Evolutionary conservation across 495 filamentous ascomycete species (phyloP), one percentile per base, ranked within the genome.

Genomic region (Pseudotulostoma volvatum): DNA sequence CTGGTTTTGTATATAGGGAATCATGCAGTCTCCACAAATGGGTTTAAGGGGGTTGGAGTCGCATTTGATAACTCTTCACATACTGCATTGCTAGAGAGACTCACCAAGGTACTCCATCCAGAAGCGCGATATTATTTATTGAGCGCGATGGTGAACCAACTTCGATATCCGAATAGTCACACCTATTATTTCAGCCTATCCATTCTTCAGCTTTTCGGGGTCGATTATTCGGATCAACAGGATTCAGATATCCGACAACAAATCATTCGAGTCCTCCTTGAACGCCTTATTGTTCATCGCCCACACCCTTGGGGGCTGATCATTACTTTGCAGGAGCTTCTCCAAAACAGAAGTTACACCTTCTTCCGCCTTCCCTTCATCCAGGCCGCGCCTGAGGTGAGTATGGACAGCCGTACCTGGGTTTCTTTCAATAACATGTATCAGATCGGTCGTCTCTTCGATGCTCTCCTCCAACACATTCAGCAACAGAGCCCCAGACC

Each of bases 231-330:
- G 33, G 84, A 92, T 52, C 73, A 77, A 21, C 78, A 86, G 49
- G 79, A 84, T 50, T 70, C 69, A 1, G 83, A 90, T 39, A 76
- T 94, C 36, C 79, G 85, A 19, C 78, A 96, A 58, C 82, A 92
- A 55, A 83, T 96, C 44, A 81, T 83, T 32, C 74, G 86, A 17
- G 75, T 95, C 32, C 60, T 96, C 32, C 57, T 95, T 3, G 90
- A 99, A 64, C 71, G 90, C 30, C 59, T 94, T 35, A 74, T 88
- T 36, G 84, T 86, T 13, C 84, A 82, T 55, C 84, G 87, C 53
- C 90, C 90, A 20, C 92, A 96, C 54, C 87, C 90, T 9, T 99
- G 90, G 90, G 90, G 90, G 11, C 58, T 96, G 31, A 82, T 95
- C 55, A 78, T 93, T 41, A 93, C 85, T 15, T 69, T 92, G 35